A percentile compares a stretch with the other conserved stretches of the same genome.
These are phyloP conservation scores for Wickerhamiella siamensis DNA, from an alignment of 805 yeast species.

Conservation along the genomic window DNA sequence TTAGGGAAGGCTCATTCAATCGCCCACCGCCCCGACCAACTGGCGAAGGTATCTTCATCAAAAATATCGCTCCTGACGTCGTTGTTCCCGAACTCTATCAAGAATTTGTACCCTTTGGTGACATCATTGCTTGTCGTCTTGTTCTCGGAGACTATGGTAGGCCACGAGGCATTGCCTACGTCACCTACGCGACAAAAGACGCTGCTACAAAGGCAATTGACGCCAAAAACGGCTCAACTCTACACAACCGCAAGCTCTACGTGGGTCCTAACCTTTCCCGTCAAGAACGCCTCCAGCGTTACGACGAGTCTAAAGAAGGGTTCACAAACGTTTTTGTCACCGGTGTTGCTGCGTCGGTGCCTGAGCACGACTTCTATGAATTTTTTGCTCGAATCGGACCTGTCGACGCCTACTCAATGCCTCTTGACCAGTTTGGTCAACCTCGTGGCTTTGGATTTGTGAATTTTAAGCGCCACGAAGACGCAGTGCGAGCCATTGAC, in stretches of 20 bases:
- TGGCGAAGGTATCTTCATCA: constrained; percentile 42
- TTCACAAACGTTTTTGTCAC: constrained; percentile 42
- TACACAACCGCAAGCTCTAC: constrained; percentile 27
- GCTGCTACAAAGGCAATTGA: constrained; percentile 15
- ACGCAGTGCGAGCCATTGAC: constrained; percentile 34
- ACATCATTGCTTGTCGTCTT: constrained; percentile 14
- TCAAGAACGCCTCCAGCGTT: constrained; percentile 40
- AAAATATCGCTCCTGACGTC: constrained; percentile 61
- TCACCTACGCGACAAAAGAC: constrained; percentile 10
- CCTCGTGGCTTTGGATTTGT: constrained; percentile 45
- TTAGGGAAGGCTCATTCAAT: constrained; percentile 3
- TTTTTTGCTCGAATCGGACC: constrained; percentile 35
- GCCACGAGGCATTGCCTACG: constrained; percentile 19
- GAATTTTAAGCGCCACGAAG: constrained; percentile 31
- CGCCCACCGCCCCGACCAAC: constrained; percentile 10
- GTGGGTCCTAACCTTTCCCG: constrained; percentile 54
- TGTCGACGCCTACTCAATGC: constrained; percentile 40
- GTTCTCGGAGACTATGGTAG: constrained; percentile 16
- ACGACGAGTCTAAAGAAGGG: constrained; percentile 33
- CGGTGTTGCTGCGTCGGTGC: constrained; percentile 31
- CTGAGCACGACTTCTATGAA: constrained; percentile 28
- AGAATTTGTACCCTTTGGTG: constrained; percentile 13
- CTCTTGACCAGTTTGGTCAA: constrained; percentile 26
- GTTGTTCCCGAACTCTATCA: constrained; percentile 24
- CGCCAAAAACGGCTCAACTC: constrained; percentile 12